These are phyloP conservation scores for Colletotrichum salicis DNA, from an alignment of 2,329 filamentous ascomycete species.

Conservation along the genomic window DNA sequence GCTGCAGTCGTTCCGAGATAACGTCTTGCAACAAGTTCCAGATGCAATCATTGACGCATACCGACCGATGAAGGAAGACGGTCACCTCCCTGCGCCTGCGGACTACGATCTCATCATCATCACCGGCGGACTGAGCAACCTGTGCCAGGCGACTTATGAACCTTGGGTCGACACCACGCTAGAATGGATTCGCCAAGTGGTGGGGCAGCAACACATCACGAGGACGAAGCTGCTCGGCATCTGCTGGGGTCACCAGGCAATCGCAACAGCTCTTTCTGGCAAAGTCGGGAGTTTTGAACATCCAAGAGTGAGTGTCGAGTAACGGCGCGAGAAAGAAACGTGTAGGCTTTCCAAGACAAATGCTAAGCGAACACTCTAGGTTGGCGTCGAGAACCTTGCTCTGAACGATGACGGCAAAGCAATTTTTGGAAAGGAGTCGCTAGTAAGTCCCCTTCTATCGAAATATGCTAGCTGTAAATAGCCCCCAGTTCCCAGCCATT, in stretches of 20 bases:
- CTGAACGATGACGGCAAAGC: slow-evolving; percentile 16
- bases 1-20: slow-evolving; percentile 26
- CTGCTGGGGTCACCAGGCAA: slow-evolving; percentile 31
- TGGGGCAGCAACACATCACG: slow-evolving; percentile 19
- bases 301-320: not conserved
- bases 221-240: slow-evolving; percentile 23
- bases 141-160: slow-evolving; percentile 26
- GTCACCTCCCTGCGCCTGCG: slow-evolving; percentile 12
- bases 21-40: slow-evolving; percentile 8
- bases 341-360: no score
- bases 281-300: slow-evolving; percentile 24
- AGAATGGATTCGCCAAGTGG: slow-evolving; percentile 23
- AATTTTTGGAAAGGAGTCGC: slow-evolving; percentile 8
- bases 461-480: not conserved
- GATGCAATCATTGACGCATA: slow-evolving; percentile 24
- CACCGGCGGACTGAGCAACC: slow-evolving; percentile 27
- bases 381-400: slow-evolving; percentile 1
- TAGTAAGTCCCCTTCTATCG: not conserved
- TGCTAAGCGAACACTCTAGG: not conserved
- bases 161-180: slow-evolving; percentile 28
- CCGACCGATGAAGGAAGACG: slow-evolving; percentile 16
- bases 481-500: not conserved
- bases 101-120: slow-evolving; percentile 29
- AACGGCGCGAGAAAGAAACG: not conserved
- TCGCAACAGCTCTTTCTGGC: slow-evolving; percentile 19